Conservation (phyloP, 225 moss, liverwort and hornwort species). For the Pseudoscleropodium purum region DNA sequence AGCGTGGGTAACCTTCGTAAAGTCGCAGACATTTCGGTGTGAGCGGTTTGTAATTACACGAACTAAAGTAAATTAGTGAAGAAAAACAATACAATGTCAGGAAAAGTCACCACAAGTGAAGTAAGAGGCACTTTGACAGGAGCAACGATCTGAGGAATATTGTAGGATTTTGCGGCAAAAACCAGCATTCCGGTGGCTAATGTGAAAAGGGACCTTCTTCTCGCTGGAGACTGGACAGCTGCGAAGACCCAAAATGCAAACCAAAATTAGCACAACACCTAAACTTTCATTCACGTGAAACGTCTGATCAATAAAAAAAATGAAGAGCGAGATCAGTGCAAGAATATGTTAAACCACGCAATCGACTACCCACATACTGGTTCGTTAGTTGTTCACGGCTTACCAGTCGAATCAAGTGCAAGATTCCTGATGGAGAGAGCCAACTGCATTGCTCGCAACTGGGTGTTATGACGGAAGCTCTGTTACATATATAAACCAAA, state of each 20-base stretch:
- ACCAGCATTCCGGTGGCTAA: constrained; percentile 91
- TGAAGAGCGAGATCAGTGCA: not conserved
- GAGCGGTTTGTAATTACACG: not conserved
- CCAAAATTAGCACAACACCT: not conserved
- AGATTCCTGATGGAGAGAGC: constrained; percentile 75
- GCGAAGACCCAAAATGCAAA: not conserved
- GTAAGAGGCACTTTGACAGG: constrained; percentile 77
- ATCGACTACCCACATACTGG: not conserved
- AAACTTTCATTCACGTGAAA: not conserved
- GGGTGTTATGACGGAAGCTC: constrained; percentile 64
- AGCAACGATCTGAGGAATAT: constrained; percentile 72
- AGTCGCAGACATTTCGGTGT: not conserved
- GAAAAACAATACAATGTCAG: not conserved
- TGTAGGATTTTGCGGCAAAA: constrained; percentile 78
- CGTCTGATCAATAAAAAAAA: not conserved
- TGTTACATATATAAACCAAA: constrained; percentile 4
- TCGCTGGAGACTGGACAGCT: constrained; percentile 62
- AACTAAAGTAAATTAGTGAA: not conserved
- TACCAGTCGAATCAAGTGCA: constrained; percentile 67
- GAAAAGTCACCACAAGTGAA: constrained; percentile 39
- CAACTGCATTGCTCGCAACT: constrained; percentile 80
- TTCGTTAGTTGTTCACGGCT: not conserved
- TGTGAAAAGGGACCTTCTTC: constrained; percentile 85
- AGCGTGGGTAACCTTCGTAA: not conserved
- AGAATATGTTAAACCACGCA: not conserved